These are phyloP conservation scores for Mycena pura DNA, from an alignment of 768 basidiomycete species.

Conservation along the genomic window DNA sequence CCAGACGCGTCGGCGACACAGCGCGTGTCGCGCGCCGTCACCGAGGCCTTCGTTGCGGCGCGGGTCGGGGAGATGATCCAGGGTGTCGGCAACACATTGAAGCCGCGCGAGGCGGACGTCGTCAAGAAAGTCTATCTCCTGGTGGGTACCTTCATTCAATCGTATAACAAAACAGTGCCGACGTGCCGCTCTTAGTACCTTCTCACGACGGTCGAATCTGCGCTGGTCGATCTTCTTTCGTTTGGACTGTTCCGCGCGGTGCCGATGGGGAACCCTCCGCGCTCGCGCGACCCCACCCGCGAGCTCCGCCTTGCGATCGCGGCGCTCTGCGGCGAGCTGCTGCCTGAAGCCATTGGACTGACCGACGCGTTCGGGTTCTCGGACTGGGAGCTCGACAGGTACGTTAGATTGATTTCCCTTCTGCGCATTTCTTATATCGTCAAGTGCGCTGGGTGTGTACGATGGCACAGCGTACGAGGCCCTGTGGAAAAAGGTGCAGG, in stretches of 20 bases:
- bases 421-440: neutral
- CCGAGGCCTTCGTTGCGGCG: constrained; percentile 71
- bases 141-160: constrained; percentile 41
- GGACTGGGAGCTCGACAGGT: constrained; percentile 80
- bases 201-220: constrained; percentile 60
- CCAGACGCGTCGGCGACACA: constrained; percentile 63
- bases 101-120: constrained; percentile 36
- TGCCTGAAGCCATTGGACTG: constrained; percentile 71
- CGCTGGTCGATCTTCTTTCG: constrained; percentile 65
- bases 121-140: constrained; percentile 49
- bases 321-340: constrained; percentile 52
- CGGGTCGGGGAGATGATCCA: constrained; percentile 58
- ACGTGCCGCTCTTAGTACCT: constrained; percentile 55
- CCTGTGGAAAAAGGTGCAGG: constrained; percentile 64
- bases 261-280: constrained; percentile 9
- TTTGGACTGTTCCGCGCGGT: constrained; percentile 50
- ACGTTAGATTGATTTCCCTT: neutral
- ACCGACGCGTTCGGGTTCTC: constrained; percentile 78
- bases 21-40: constrained; percentile 66
- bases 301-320: constrained; percentile 58
- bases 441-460: constrained; percentile 66
- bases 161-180: neutral
- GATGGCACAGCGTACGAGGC: constrained; percentile 73
- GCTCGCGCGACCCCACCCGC: constrained; percentile 50
- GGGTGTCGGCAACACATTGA: constrained; percentile 27